Base-by-base conservation (phyloP, 2,329 filamentous ascomycete genomes). In the Penicillium sp. region DNA sequence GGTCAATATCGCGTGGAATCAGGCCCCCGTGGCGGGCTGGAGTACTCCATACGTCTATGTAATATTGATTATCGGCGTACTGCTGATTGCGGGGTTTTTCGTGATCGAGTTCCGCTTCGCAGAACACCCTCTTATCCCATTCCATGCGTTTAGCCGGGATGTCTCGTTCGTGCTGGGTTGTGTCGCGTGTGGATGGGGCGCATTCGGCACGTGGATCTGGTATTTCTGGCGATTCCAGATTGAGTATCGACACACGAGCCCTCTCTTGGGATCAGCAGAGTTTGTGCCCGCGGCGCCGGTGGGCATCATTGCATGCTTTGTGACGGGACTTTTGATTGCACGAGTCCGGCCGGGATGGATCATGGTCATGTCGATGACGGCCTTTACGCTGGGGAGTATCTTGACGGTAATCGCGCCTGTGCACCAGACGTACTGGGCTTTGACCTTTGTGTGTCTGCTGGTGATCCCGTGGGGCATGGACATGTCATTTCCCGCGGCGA, bases 1-100 rank as follows among this genome's bases (percentile, higher is more conserved):
- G 17, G 81, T 90, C 73, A 89, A 88, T 69, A 85, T 90, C 65
- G 84, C 86, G 0, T 89, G 86, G 85, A 89, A 88, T 59, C 86
- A 90, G 68, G 86, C 84, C 0, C 82, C 85, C 0, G 77, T 84
- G 0, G 83, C 81, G 1, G 85, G 86, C 1, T 90, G 87, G 87
- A 64, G 74, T 1, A 76, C 79, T 6, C 76, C 84, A 0, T 86
- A 86, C 57, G 78, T 87, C n/a, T 83, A 84, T 59, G 75, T 83
- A 0, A 74, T 84, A 0, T 76, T 90, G 0, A 82, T 89, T 39
- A 60, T 88, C 2, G 86, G 87, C 0, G 58, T 85, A 2, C 39
- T 86, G 0, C 73, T 89, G 2, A 72, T 87, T 1, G 74, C 71
- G 0, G 66, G 79, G 1, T 90, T 90, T 68, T 80, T 85, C 54